These are phyloP conservation scores for Leccinum fibrillosum DNA, from an alignment of 768 basidiomycete genomes.

Conservation along the genomic window DNA sequence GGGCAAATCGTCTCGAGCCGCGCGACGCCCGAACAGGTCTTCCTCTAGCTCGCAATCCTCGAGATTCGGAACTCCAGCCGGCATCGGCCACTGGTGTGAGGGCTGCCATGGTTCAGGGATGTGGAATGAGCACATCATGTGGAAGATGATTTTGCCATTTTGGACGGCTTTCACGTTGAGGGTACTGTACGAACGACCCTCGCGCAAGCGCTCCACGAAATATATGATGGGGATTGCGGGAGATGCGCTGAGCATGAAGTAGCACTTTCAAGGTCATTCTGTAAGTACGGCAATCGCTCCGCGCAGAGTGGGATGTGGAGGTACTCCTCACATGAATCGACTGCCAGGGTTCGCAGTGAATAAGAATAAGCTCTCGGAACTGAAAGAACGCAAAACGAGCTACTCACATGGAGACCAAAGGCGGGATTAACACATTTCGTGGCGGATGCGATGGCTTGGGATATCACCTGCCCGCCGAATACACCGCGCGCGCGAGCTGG, in stretches of 20 bases:
- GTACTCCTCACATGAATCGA: slow-evolving; percentile 61
- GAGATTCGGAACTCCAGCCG: slow-evolving; percentile 47
- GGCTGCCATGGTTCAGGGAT: slow-evolving; percentile 76
- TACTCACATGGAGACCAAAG: slow-evolving; percentile 70
- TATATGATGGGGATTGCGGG: slow-evolving; percentile 73
- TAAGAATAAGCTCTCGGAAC: not conserved
- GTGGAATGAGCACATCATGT: slow-evolving; percentile 81
- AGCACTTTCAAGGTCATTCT: slow-evolving; percentile 54
- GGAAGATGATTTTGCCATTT: slow-evolving; percentile 49
- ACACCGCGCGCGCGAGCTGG: slow-evolving; percentile 66
- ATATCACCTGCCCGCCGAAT: slow-evolving; percentile 89
- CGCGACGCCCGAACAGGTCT: slow-evolving; percentile 31
- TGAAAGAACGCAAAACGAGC: not conserved
- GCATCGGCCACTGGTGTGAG: slow-evolving; percentile 64
- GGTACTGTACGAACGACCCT: slow-evolving; percentile 73
- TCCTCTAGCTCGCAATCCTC: slow-evolving; percentile 66
- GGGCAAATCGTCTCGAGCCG: slow-evolving; percentile 30
- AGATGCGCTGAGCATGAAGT: slow-evolving; percentile 76
- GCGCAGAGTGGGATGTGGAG: not conserved
- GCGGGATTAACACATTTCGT: slow-evolving; percentile 67
- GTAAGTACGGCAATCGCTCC: slow-evolving; percentile 3
- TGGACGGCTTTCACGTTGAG: slow-evolving; percentile 60
- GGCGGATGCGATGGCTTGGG: slow-evolving; percentile 79
- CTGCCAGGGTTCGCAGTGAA: slow-evolving; percentile 29
- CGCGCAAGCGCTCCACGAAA: slow-evolving; percentile 69